A percentile compares a stretch with the other conserved stretches of the same genome.
phyloP scores from a whole-genome alignment of 2,329 filamentous ascomycete species.

The Daldinia eschscholtzii region DNA sequence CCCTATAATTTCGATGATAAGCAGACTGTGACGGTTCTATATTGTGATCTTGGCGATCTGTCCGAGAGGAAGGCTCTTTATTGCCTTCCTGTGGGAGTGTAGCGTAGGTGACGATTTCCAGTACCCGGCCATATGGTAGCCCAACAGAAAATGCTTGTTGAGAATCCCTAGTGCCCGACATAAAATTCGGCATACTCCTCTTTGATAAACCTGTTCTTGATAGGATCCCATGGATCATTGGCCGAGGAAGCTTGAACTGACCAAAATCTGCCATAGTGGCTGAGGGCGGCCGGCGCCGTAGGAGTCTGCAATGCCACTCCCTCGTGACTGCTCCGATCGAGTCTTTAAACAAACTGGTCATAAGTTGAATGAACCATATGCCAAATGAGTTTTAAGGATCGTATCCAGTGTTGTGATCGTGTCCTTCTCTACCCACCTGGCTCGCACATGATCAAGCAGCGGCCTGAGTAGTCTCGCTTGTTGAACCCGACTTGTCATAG shows the following conservation, averaged over 20 bases:
- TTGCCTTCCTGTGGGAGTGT: neutral
- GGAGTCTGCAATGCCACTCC: constrained; percentile 6
- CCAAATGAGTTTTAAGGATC: neutral
- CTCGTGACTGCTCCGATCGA: constrained; percentile 6
- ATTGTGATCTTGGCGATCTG: constrained; percentile 2
- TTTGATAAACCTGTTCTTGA: too few relatives aligned
- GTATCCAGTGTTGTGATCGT: neutral
- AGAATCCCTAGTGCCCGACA: neutral
- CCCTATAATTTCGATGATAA: neutral
- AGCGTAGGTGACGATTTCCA: neutral
- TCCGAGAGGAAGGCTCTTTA: neutral
- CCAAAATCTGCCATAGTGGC: neutral
- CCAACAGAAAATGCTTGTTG: neutral
- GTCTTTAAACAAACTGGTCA: constrained; percentile 9
- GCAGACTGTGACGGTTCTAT: constrained; percentile 1
- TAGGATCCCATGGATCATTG: too few relatives aligned
- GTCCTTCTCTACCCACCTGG: neutral
- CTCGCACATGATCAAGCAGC: neutral
- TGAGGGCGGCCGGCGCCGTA: constrained; percentile 14
- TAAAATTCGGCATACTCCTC: neutral
- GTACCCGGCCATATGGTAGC: neutral
- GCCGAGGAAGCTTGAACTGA: neutral
- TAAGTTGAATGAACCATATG: neutral
- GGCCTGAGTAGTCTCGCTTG: neutral
- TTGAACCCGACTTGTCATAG: constrained; percentile 17